Conservation (phyloP, 176 grass and related monocot species). For the Oryza meridionalis region DNA sequence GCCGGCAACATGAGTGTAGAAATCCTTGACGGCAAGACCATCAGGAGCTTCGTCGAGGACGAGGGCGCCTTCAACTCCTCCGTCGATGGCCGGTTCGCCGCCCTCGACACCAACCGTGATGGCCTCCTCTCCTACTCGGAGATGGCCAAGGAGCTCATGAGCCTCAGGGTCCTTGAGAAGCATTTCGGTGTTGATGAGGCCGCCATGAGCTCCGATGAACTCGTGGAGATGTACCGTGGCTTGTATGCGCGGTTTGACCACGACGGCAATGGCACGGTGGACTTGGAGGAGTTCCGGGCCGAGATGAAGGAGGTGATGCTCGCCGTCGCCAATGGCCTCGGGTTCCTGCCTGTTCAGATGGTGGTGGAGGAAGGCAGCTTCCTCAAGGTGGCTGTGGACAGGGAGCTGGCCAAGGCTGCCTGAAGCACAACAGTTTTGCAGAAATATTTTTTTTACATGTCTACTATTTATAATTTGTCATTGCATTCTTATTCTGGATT, state of each 20-base stretch:
- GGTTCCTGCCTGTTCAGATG: conserved; percentile 57
- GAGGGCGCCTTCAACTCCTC: conserved; percentile 57
- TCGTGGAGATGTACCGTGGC: conserved; percentile 39
- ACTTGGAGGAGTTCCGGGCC: conserved; percentile 55
- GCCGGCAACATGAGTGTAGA: conserved; percentile 71
- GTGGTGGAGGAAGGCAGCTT: conserved; percentile 50
- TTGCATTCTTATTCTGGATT: background rate
- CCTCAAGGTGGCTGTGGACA: conserved; percentile 35
- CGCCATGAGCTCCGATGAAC: conserved; percentile 30
- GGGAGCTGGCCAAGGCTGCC: conserved; percentile 39
- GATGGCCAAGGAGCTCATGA: conserved; percentile 62
- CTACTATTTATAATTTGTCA: background rate
- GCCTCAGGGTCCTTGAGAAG: conserved; percentile 57
- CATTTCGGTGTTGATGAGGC: conserved; percentile 63
- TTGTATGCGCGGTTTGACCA: conserved; percentile 66
- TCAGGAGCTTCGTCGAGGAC: conserved; percentile 74
- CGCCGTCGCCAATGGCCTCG: conserved; percentile 64
- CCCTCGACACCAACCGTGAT: conserved; percentile 61
- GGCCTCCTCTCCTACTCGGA: conserved; percentile 65
- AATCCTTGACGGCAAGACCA: conserved; percentile 63
- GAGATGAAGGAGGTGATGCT: conserved; percentile 90
- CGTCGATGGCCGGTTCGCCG: conserved; percentile 57
- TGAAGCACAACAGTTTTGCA: conserved; percentile 24
- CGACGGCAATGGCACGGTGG: conserved; percentile 66
- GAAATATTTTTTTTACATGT: background rate